Conservation (phyloP, 108 stramenopile genomes). For the Pelagomonas calceolata region DNA sequence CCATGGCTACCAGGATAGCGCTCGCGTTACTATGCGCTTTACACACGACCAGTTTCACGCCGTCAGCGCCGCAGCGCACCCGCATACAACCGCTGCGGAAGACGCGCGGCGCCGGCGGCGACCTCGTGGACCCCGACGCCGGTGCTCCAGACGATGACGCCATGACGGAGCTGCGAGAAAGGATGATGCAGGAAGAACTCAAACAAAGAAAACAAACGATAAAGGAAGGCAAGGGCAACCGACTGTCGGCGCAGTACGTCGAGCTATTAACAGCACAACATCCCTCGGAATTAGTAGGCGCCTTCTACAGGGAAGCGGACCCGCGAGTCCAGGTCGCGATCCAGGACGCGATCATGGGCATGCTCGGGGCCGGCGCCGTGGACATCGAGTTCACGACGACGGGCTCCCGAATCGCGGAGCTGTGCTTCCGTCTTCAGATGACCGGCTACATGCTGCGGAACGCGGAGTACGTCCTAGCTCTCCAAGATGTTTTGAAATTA, state of each 20-base stretch:
- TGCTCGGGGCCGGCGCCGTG: not conserved
- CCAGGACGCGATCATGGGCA: not conserved
- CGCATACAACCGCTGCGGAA: too few species aligned
- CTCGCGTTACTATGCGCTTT: too few species aligned
- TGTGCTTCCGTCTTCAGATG: conserved; percentile 76
- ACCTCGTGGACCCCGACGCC: too few species aligned
- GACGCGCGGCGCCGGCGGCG: too few species aligned
- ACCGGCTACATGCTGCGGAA: conserved; percentile 82
- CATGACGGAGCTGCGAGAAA: not conserved
- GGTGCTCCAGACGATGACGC: not conserved
- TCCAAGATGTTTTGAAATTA: conserved; percentile 31
- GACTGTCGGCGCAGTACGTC: not conserved
- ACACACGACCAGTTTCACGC: too few species aligned
- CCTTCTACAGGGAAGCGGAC: not conserved
- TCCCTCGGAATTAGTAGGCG: not conserved
- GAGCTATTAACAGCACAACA: not conserved
- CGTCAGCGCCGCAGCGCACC: too few species aligned
- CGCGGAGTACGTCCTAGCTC: conserved; percentile 74
- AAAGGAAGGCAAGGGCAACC: not conserved
- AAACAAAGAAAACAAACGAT: not conserved
- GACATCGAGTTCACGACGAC: not conserved
- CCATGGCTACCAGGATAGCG: too few species aligned
- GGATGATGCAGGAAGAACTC: not conserved
- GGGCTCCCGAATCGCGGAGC: conserved; percentile 10
- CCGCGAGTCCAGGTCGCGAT: not conserved